Evolutionary conservation across 768 basidiomycete genomes (phyloP).

Genomic region (Termitomyces heimii): DNA sequence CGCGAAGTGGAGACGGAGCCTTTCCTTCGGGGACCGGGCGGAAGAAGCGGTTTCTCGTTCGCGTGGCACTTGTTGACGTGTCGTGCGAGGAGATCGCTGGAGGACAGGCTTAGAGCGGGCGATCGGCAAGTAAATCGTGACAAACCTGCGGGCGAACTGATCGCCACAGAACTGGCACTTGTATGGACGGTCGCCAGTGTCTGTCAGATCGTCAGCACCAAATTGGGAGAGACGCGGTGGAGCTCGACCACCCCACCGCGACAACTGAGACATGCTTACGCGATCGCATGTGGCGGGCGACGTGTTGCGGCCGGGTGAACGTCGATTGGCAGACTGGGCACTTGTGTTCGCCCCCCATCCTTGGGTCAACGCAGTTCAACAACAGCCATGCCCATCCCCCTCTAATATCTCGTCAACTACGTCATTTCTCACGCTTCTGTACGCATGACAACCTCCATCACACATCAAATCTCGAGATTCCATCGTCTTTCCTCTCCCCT

Average conservation of each 20-base stretch:
- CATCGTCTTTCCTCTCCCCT: neutral
- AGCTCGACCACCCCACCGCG: slow-evolving; percentile 4
- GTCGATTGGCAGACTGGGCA: slow-evolving; percentile 85
- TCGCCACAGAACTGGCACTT: slow-evolving; percentile 86
- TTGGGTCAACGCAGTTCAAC: neutral
- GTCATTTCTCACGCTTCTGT: neutral
- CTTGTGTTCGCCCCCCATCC: slow-evolving; percentile 82
- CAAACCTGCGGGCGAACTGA: slow-evolving; percentile 80
- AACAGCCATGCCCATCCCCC: neutral
- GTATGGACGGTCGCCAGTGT: slow-evolving; percentile 87
- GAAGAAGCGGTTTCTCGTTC: slow-evolving; percentile 52
- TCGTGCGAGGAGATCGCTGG: slow-evolving; percentile 76
- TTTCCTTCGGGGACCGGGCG: slow-evolving; percentile 48
- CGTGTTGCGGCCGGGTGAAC: slow-evolving; percentile 87
- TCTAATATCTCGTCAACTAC: neutral
- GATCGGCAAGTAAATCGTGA: neutral
- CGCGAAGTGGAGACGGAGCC: slow-evolving; percentile 61
- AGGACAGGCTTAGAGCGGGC: neutral
- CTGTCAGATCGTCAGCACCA: slow-evolving; percentile 26
- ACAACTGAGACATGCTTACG: slow-evolving; percentile 45
- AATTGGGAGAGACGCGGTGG: slow-evolving; percentile 14
- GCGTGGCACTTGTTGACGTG: slow-evolving; percentile 89
- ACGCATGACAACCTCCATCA: neutral
- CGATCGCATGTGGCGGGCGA: slow-evolving; percentile 85
- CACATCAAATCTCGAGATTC: neutral